Percentiles rank a stretch among this genome's conserved stretches.
Evolutionary conservation across 108 stramenopile species (phyloP).

Genomic region (Fragilariopsis cylindrus): DNA sequence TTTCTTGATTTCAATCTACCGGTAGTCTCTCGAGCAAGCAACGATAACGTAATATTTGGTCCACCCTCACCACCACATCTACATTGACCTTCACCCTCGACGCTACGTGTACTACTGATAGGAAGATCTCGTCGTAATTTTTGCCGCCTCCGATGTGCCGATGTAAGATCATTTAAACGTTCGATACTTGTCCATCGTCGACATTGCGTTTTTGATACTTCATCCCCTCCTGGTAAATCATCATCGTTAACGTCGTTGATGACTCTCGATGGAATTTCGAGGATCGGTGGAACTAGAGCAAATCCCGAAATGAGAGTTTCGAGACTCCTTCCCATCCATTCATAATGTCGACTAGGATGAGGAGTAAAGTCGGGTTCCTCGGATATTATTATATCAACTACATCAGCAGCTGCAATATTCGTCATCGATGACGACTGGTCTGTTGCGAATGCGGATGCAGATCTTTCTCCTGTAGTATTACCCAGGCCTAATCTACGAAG

Average conservation of each 20-base stretch:
- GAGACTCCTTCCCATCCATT: constrained; percentile 60
- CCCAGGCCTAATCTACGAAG: neutral
- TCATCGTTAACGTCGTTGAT: neutral
- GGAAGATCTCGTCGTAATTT: neutral
- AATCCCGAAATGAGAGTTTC: constrained; percentile 54
- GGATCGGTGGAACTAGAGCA: constrained; percentile 28
- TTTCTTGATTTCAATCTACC: constrained; percentile 14
- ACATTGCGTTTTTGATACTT: neutral
- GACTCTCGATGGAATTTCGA: neutral
- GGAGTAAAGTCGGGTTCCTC: constrained; percentile 33
- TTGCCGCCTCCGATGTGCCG: constrained; percentile 13
- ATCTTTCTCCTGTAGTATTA: neutral
- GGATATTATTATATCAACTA: neutral
- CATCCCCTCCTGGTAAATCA: neutral
- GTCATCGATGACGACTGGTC: neutral
- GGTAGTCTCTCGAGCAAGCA: constrained; percentile 49
- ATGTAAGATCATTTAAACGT: constrained; percentile 13
- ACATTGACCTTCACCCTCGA: constrained; percentile 2
- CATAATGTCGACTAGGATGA: constrained; percentile 23
- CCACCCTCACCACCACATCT: constrained; percentile 5
- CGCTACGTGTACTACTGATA: neutral
- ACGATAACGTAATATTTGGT: constrained; percentile 43
- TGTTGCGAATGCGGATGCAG: neutral
- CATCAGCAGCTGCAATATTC: neutral
- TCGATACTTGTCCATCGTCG: neutral